Conservation (phyloP, 2,329 filamentous ascomycete species). For the Pseudogymnoascus pannorum region DNA sequence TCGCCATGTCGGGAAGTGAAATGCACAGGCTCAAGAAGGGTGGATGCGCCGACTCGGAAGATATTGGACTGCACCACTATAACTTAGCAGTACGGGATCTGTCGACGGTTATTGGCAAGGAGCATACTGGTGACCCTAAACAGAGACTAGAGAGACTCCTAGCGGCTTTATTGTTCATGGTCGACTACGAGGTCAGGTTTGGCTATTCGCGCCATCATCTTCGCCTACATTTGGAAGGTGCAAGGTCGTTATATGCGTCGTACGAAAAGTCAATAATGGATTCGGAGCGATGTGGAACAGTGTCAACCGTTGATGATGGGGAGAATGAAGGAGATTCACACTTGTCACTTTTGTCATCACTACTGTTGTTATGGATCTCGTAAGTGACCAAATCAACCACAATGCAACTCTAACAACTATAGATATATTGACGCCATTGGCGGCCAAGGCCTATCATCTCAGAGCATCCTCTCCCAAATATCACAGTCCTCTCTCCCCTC, state of each 20-base stretch:
- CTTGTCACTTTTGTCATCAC: not conserved
- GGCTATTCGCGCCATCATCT: conserved; percentile 7
- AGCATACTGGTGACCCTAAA: conserved; percentile 10
- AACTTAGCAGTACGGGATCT: not conserved
- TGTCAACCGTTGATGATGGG: not conserved
- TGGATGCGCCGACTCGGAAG: not conserved
- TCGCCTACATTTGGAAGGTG: not conserved
- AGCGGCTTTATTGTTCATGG: not conserved
- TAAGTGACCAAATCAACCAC: not conserved
- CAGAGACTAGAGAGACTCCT: not conserved
- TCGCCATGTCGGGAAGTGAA: conserved; percentile 31
- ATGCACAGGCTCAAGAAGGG: conserved; percentile 24
- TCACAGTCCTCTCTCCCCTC: not conserved
- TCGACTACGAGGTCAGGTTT: not conserved
- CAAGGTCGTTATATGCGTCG: not conserved
- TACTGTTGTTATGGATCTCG: not conserved
- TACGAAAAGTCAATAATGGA: conserved; percentile 1
- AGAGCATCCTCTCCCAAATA: conserved; percentile 2
- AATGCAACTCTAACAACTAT: not conserved
- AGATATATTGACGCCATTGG: not conserved
- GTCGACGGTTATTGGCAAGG: not conserved
- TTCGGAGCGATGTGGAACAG: not conserved
- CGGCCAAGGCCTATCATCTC: not conserved
- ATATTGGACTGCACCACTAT: conserved; percentile 1
- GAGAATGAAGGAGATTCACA: not conserved